Percentiles rank a stretch among this genome's conserved stretches.
Conservation (phyloP, 2,329 filamentous ascomycete genomes). For the Lecanoromycetidae sp. region DNA sequence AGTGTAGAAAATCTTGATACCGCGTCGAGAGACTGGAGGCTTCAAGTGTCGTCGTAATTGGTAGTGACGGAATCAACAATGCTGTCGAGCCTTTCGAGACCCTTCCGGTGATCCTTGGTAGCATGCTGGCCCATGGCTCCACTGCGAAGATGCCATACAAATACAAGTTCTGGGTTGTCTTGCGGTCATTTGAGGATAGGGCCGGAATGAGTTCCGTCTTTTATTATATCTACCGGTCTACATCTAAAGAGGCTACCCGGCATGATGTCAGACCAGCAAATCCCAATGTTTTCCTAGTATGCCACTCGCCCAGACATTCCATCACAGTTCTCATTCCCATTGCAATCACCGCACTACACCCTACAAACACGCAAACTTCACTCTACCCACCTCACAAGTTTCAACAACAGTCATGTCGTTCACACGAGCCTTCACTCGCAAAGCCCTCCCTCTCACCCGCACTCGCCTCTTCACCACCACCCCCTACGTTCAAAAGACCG, state of each 20-base stretch:
- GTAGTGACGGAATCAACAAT: too few relatives aligned
- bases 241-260: not conserved
- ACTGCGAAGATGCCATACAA: too few relatives aligned
- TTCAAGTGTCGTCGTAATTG: too few relatives aligned
- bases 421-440: not conserved
- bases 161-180: not conserved
- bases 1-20: too few relatives aligned
- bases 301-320: not conserved
- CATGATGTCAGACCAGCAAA: too few relatives aligned
- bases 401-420: not conserved
- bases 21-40: too few relatives aligned
- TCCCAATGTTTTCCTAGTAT: too few relatives aligned
- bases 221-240: not conserved
- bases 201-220: too few relatives aligned
- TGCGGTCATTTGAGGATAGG: too few relatives aligned
- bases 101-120: too few relatives aligned
- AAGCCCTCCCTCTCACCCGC: not conserved
- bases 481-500: constrained; percentile 36
- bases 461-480: constrained; percentile 40
- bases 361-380: not conserved
- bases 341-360: not conserved
- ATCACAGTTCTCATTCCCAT: not conserved
- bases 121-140: too few relatives aligned
- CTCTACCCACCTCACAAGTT: not conserved
- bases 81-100: too few relatives aligned